Evolutionary conservation across 768 basidiomycete species (phyloP).

Genomic region (Collybiopsis confluens): DNA sequence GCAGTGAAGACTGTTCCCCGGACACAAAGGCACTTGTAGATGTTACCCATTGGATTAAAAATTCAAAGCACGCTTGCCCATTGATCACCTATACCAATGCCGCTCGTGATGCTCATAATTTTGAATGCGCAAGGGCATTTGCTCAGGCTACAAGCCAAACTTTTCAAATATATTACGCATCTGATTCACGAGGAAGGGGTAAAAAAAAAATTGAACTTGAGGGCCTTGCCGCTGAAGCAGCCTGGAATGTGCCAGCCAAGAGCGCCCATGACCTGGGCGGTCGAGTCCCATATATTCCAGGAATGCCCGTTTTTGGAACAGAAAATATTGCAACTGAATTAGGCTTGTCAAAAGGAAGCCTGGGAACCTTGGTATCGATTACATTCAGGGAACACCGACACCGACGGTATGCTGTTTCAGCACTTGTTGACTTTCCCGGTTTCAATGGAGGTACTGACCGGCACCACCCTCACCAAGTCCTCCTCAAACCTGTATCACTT

Average conservation of each 20-base stretch:
- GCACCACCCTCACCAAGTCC: constrained; percentile 6
- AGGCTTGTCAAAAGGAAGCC: constrained; percentile 9
- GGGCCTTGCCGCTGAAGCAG: constrained; percentile 4
- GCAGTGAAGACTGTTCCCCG: constrained; percentile 2
- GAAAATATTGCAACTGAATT: constrained; percentile 11
- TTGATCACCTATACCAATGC: constrained; percentile 10
- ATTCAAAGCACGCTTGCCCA: background rate
- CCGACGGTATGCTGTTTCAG: constrained; percentile 10
- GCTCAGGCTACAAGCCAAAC: constrained; percentile 8
- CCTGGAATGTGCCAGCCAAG: constrained; percentile 7
- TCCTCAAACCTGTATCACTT: background rate
- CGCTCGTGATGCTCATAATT: constrained; percentile 6
- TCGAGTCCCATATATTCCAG: constrained; percentile 8
- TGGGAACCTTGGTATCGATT: constrained; percentile 7
- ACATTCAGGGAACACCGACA: background rate
- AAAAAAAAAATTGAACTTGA: background rate
- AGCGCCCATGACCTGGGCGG: constrained; percentile 9
- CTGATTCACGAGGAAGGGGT: constrained; percentile 5
- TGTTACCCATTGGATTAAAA: constrained; percentile 5
- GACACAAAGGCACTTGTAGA: constrained; percentile 6
- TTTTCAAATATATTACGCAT: constrained; percentile 5
- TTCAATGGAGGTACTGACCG: background rate
- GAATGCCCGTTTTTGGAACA: constrained; percentile 9
- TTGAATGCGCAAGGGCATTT: constrained; percentile 7
- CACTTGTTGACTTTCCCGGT: constrained; percentile 9